phyloP scores from a whole-genome alignment of 495 filamentous ascomycete species.

The Acidomyces sp. region DNA sequence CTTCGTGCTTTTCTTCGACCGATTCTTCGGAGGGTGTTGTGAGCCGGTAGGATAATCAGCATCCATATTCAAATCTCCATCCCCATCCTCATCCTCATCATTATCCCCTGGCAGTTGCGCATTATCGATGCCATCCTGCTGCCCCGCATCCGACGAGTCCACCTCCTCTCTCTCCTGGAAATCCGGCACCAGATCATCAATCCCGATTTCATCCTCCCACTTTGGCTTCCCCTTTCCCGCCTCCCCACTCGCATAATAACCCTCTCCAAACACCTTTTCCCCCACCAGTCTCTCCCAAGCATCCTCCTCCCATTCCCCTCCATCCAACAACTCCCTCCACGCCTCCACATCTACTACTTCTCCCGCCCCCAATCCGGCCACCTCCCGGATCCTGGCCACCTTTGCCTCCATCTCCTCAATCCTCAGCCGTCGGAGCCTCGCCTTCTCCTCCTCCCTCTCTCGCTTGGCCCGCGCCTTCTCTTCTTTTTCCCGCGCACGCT shows the following conservation, averaged over 20 bases:
- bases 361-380: slow-evolving; percentile 60
- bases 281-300: slow-evolving; percentile 86
- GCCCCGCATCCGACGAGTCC: slow-evolving; percentile 41
- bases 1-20: slow-evolving; percentile 8
- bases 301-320: slow-evolving; percentile 72
- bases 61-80: slow-evolving; percentile 6
- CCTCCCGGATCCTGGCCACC: slow-evolving; percentile 68
- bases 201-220: slow-evolving; percentile 96
- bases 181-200: slow-evolving; percentile 78
- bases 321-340: slow-evolving; percentile 69
- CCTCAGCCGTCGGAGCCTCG: slow-evolving; percentile 70
- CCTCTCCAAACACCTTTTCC: slow-evolving; percentile 69
- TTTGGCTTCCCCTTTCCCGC: too few species aligned
- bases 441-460: slow-evolving; percentile 65
- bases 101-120: too few species aligned
- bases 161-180: slow-evolving; percentile 47
- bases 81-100: slow-evolving; percentile 6
- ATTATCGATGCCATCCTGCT: too few species aligned
- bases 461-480: slow-evolving; percentile 66
- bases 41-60: too few species aligned
- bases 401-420: slow-evolving; percentile 77
- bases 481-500: slow-evolving; percentile 61
- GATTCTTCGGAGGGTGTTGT: too few species aligned
- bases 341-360: slow-evolving; percentile 58
- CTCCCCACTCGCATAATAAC: slow-evolving; percentile 91